These are phyloP conservation scores for Balakata baccata DNA, from an alignment of 345 rosid species.

Conservation along the genomic window DNA sequence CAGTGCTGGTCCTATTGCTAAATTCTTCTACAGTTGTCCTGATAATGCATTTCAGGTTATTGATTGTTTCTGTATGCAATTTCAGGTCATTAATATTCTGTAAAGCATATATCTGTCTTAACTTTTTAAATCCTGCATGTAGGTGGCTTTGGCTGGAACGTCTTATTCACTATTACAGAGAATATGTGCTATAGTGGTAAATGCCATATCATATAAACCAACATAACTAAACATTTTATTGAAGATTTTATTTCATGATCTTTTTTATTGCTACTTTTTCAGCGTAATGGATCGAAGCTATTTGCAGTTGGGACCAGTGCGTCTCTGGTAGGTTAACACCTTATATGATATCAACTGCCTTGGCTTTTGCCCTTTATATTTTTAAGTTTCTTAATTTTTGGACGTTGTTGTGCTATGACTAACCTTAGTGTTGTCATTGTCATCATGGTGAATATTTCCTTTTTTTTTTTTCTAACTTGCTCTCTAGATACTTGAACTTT, in stretches of 20 bases:
- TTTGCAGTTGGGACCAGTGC: constrained; percentile 92
- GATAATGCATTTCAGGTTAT: constrained; percentile 95
- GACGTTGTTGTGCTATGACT: not conserved
- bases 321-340: constrained; percentile 55
- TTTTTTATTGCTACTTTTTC: constrained; percentile 30
- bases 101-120: not conserved
- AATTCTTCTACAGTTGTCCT: constrained; percentile 89
- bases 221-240: not conserved
- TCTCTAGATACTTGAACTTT: not conserved
- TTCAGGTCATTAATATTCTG: not conserved
- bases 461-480: too few species aligned
- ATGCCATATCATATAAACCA: not conserved
- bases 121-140: constrained; percentile 23
- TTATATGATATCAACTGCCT: not conserved
- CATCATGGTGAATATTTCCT: not conserved
- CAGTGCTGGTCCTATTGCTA: constrained; percentile 65
- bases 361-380: not conserved
- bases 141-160: constrained; percentile 86
- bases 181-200: constrained; percentile 76
- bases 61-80: not conserved
- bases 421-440: not conserved
- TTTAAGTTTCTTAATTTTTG: not conserved
- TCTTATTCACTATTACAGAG: constrained; percentile 79
- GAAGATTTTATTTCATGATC: not conserved
- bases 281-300: constrained; percentile 89